A percentile compares a stretch with the other conserved stretches of the same genome.
phyloP scores from a whole-genome alignment of 345 rosid species.

The Euphorbia lathyris region DNA sequence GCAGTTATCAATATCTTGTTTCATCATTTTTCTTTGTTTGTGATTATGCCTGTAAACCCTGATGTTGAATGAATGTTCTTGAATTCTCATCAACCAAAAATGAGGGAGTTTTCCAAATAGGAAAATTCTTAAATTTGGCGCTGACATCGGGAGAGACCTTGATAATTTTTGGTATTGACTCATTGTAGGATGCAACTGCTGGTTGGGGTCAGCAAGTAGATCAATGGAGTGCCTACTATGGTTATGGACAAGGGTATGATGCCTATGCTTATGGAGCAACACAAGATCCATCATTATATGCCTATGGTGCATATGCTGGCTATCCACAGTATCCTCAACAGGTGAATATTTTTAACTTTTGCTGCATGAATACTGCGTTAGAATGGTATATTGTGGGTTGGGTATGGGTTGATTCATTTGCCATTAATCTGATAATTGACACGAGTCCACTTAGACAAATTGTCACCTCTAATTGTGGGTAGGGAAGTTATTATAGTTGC shows the following conservation, averaged over 20 bases:
- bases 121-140: background rate
- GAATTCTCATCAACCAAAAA: background rate
- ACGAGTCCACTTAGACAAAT: too few species aligned
- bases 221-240: slow-evolving; percentile 90
- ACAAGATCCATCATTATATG: slow-evolving; percentile 85
- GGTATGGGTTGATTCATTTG: too few species aligned
- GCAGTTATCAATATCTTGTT: background rate
- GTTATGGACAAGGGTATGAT: slow-evolving; percentile 94
- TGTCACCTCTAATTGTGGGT: too few species aligned
- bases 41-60: background rate
- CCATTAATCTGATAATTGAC: too few species aligned
- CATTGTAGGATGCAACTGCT: slow-evolving; percentile 54
- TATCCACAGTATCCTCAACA: slow-evolving; percentile 85
- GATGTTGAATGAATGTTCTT: background rate
- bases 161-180: slow-evolving; percentile 23
- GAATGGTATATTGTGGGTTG: too few species aligned
- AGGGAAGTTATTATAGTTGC: background rate
- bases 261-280: slow-evolving; percentile 76
- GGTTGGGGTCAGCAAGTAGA: slow-evolving; percentile 75
- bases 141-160: background rate
- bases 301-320: slow-evolving; percentile 85
- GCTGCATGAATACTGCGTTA: background rate
- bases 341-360: slow-evolving; percentile 26
- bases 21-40: background rate
- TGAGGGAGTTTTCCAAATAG: background rate